Conservation (phyloP, 129 eudicot genomes). For the Pittosporum tobira region DNA sequence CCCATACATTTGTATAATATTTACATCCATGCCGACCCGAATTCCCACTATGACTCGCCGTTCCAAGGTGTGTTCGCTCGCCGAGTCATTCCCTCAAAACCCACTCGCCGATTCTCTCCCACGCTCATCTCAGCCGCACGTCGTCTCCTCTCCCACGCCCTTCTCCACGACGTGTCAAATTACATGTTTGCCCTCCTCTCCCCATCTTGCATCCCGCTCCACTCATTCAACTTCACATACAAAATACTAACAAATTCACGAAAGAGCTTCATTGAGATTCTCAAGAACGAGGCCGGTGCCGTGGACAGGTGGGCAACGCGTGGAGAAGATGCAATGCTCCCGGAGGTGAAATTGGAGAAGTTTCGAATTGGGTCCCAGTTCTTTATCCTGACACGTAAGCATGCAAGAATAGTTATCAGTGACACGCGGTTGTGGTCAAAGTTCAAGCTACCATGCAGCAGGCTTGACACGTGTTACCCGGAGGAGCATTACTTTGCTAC, state of each 20-base stretch:
- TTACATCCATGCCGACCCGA: conserved; percentile 75
- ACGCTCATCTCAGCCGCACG: conserved; percentile 49
- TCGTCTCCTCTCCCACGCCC: conserved; percentile 56
- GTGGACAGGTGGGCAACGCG: conserved; percentile 76
- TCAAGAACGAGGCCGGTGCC: conserved; percentile 44
- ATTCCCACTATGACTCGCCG: conserved; percentile 21
- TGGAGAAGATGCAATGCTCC: conserved; percentile 65
- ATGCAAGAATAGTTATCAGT: conserved; percentile 46
- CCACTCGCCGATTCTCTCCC: conserved; percentile 61
- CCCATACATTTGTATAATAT: conserved; percentile 41
- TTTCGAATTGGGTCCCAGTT: conserved; percentile 95
- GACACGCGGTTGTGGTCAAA: conserved; percentile 71
- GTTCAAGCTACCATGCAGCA: conserved; percentile 56
- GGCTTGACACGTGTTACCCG: conserved; percentile 61
- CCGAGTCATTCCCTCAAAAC: conserved; percentile 62
- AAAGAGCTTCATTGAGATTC: conserved; percentile 65
- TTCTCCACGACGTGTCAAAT: conserved; percentile 56
- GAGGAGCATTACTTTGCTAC: conserved; percentile 93
- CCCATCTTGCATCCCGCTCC: conserved; percentile 69
- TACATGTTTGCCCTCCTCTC: conserved; percentile 68
- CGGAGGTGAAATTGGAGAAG: conserved; percentile 38
- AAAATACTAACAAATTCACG: conserved; percentile 25
- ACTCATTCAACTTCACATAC: conserved; percentile 62
- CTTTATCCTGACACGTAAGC: conserved; percentile 56
- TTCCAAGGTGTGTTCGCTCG: conserved; percentile 47